Conservation (phyloP, 1,284 basidiomycete species). For the Ustilago crameri region DNA sequence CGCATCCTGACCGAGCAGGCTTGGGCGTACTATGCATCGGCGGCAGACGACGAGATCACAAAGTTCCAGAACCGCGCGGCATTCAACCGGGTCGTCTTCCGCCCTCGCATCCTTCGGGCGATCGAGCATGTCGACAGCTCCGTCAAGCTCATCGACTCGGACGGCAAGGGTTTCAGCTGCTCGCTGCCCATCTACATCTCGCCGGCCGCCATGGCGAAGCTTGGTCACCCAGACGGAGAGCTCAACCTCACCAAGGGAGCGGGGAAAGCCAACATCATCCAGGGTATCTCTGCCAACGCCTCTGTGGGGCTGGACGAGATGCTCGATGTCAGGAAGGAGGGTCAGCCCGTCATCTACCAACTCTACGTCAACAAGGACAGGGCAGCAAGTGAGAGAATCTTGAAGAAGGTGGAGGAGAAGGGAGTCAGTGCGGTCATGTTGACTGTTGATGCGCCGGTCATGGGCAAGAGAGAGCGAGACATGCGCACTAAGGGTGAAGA, state of each 20-base stretch:
- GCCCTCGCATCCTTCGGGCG: constrained; percentile 88
- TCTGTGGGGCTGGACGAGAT: constrained; percentile 81
- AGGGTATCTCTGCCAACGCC: constrained; percentile 87
- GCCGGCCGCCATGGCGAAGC: constrained; percentile 86
- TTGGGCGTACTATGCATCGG: constrained; percentile 68
- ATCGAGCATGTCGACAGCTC: constrained; percentile 82
- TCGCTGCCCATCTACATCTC: constrained; percentile 75
- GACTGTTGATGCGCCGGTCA: constrained; percentile 87
- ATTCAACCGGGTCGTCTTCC: constrained; percentile 93
- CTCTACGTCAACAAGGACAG: constrained; percentile 86
- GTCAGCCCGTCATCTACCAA: constrained; percentile 72
- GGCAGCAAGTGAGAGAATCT: constrained; percentile 76
- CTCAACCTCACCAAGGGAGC: constrained; percentile 84
- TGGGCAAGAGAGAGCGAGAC: constrained; percentile 87
- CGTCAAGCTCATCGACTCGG: constrained; percentile 30
- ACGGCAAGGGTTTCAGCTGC: constrained; percentile 19
- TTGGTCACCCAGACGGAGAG: constrained; percentile 92
- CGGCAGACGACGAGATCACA: constrained; percentile 72
- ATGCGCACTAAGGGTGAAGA: constrained; percentile 69
- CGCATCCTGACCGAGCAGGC: constrained; percentile 60
- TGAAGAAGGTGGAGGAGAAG: constrained; percentile 77
- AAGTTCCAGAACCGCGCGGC: constrained; percentile 79
- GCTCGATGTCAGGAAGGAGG: constrained; percentile 72
- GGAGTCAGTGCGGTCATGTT: constrained; percentile 85
- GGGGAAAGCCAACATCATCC: constrained; percentile 79